phyloP scores from a whole-genome alignment of 139 green algal genomes.

The Chlamydomonas sp. region DNA sequence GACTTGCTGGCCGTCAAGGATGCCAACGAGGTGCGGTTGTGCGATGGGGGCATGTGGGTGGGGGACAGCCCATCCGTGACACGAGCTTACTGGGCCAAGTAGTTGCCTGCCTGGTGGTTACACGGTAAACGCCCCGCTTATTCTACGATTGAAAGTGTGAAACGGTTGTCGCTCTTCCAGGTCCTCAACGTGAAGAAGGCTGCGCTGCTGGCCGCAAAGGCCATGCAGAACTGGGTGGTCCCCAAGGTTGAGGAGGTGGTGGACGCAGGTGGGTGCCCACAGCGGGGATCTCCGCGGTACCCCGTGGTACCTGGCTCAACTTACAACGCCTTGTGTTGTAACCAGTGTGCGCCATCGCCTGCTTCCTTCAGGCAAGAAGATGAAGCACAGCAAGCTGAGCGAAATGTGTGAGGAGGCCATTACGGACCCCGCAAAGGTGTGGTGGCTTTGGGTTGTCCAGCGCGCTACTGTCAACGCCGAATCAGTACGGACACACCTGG shows the following conservation, averaged over 20 bases:
- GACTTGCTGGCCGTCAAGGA: slow-evolving; percentile 88
- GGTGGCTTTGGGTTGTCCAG: not conserved
- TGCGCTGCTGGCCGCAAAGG: slow-evolving; percentile 76
- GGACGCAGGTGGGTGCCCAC: slow-evolving; percentile 3
- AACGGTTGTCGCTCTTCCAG: not conserved
- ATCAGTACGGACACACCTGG: too few relatives aligned
- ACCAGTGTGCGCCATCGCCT: not conserved
- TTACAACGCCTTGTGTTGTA: too few relatives aligned
- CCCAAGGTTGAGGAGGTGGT: slow-evolving; percentile 57
- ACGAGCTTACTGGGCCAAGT: too few relatives aligned
- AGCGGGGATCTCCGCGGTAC: too few relatives aligned
- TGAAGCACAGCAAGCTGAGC: slow-evolving; percentile 92
- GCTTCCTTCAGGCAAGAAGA: slow-evolving; percentile 70
- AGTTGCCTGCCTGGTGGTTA: too few relatives aligned
- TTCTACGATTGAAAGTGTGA: too few relatives aligned
- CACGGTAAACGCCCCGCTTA: too few relatives aligned
- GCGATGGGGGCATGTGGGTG: not conserved
- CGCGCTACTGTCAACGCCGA: not conserved
- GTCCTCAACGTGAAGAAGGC: slow-evolving; percentile 90
- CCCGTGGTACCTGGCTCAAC: too few relatives aligned
- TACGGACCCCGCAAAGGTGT: slow-evolving; percentile 73
- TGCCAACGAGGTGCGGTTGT: slow-evolving; percentile 63
- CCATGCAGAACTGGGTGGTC: slow-evolving; percentile 82
- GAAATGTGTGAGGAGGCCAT: slow-evolving; percentile 80
- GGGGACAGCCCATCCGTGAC: too few relatives aligned